Evolutionary conservation across 805 yeast genomes (phyloP), one percentile per base, ranked within the genome.

Genomic region (Scheffersomyces lignosus): DNA sequence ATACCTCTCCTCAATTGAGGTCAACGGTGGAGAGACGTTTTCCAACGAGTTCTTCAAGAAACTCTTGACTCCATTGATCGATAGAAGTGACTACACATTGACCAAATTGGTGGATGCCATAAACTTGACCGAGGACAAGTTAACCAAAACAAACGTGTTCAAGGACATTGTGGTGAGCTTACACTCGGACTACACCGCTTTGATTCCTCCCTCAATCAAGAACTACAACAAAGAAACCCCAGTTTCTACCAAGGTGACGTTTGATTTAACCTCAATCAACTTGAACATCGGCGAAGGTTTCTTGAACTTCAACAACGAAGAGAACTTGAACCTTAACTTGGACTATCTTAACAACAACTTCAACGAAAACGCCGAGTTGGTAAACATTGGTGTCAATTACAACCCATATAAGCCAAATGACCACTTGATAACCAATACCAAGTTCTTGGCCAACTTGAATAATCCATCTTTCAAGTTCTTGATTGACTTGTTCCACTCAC

Each of bases 371-470:
- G 60, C 80, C 51, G 63, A 66, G 74, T 17, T 66, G 70, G 44
- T 89, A 78, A 34, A 57, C 71, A 29, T 73, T 62, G 53, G 64
- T 44, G 60, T 72, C 62, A 32, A 66, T 71, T 39, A 62, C 66
- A 54, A 78, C 75, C 83, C 73, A 56, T 50, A 69, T 71, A 48
- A 84, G 75, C 62, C 66, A 47, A 44, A 66, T 63, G 71, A 69
- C 44, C 69, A 60, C 43, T 52, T 70, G 64, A 41, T 69, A 59
- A 38, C 86, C 75, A 44, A 60, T 66, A 53, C 66, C 49, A 50
- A 62, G 52, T 44, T 67, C 55, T 66, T 54, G 57, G 76, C 54
- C 51, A 80, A 31, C 54, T 76, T 41, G 70, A 73, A 58, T 54
- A 58, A 67, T 37, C 81, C 60, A 42, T 70, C 50, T 48, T 74